Evolutionary conservation across 345 rosid genomes (phyloP).

Genomic region (Lepidium sativum): DNA sequence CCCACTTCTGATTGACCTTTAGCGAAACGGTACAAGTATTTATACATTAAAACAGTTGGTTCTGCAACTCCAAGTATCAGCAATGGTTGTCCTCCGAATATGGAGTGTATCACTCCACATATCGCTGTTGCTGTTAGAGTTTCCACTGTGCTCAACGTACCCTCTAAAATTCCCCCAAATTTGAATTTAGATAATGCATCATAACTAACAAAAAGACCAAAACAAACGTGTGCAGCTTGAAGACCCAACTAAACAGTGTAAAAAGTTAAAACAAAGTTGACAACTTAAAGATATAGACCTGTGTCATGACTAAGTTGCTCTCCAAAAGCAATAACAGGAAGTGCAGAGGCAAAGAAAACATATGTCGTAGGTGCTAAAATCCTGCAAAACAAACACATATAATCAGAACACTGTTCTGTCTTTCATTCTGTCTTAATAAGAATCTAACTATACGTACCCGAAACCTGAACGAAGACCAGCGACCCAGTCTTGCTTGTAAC

Average conservation of each 20-base stretch:
- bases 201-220: neutral
- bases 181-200: neutral
- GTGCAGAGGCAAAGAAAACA: slow-evolving; percentile 72
- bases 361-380: slow-evolving; percentile 75
- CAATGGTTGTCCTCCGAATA: slow-evolving; percentile 76
- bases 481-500: slow-evolving; percentile 68
- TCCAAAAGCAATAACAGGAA: slow-evolving; percentile 84
- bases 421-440: neutral
- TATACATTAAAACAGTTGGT: slow-evolving; percentile 82
- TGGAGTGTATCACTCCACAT: slow-evolving; percentile 71
- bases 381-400: slow-evolving; percentile 22
- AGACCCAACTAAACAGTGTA: neutral
- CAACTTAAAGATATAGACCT: slow-evolving; percentile 22
- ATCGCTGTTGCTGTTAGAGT: slow-evolving; percentile 70
- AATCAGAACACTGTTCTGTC: neutral
- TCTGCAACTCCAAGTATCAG: slow-evolving; percentile 84
- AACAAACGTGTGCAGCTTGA: neutral
- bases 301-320: slow-evolving; percentile 72
- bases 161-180: slow-evolving; percentile 32
- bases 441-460: slow-evolving; percentile 22
- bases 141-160: slow-evolving; percentile 62
- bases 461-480: slow-evolving; percentile 47
- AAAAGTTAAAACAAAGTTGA: neutral
- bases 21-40: slow-evolving; percentile 60
- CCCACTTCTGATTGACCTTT: slow-evolving; percentile 54